phyloP scores from a whole-genome alignment of 1,284 basidiomycete species.

The Somion occarium region DNA sequence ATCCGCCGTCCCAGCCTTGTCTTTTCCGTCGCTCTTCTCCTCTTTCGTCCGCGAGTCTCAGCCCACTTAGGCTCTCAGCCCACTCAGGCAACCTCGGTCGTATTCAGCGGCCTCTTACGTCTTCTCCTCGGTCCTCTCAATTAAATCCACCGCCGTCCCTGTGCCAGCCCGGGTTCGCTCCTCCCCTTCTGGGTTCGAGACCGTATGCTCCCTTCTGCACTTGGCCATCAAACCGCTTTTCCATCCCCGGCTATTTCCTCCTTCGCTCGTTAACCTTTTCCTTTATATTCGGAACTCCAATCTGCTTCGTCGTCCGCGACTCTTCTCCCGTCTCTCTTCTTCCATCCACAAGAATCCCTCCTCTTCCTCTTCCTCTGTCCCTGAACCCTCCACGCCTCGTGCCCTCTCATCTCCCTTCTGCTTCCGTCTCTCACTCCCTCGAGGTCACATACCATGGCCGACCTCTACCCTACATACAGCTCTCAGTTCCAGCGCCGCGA shows the following conservation, averaged over 20 bases:
- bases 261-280: background rate
- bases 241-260: background rate
- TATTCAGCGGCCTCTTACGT: too few relatives aligned
- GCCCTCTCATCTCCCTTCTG: conserved; percentile 28
- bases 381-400: conserved; percentile 19
- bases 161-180: background rate
- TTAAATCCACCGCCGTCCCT: conserved; percentile 13
- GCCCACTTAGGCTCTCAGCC: too few relatives aligned
- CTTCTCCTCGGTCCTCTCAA: conserved; percentile 12
- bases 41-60: too few relatives aligned
- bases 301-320: conserved; percentile 12
- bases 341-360: conserved; percentile 19
- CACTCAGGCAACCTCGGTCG: too few relatives aligned
- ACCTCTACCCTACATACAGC: conserved; percentile 64
- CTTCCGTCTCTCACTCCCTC: conserved; percentile 30
- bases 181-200: background rate
- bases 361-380: conserved; percentile 22
- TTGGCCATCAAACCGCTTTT: background rate
- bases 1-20: background rate
- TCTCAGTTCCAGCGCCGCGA: conserved; percentile 31
- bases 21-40: background rate
- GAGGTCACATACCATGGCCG: conserved; percentile 43
- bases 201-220: background rate
- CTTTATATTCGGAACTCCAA: conserved; percentile 10
- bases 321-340: conserved; percentile 12